Percentiles rank a stretch among this genome's conserved stretches.
These are phyloP conservation scores for Rhinocladiella similis DNA, from an alignment of 2,329 filamentous ascomycete species.

Conservation along the genomic window DNA sequence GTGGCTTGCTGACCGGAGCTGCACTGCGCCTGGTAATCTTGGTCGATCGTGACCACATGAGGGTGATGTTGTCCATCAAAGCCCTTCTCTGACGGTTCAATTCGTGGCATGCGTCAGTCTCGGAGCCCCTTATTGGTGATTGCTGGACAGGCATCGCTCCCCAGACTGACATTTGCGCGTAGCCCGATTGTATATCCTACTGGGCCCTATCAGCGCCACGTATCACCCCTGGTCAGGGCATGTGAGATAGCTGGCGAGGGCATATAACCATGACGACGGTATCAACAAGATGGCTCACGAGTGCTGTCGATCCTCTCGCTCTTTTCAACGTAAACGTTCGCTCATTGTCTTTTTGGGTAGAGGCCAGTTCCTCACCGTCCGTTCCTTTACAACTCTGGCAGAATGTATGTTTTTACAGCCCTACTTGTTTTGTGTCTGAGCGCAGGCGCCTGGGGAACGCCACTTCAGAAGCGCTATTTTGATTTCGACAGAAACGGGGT, in stretches of 20 bases:
- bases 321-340: neutral
- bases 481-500: constrained; percentile 4
- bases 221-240: neutral
- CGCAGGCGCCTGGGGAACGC: neutral
- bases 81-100: no score
- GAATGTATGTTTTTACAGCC: neutral
- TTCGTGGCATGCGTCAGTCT: constrained; percentile 1
- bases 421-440: neutral
- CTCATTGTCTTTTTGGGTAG: neutral
- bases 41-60: no score
- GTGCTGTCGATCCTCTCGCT: no score
- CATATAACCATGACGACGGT: neutral
- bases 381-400: neutral
- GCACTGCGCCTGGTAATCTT: no score
- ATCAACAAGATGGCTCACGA: neutral
- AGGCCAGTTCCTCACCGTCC: neutral
- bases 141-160: neutral
- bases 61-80: no score
- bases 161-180: neutral
- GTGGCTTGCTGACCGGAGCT: no score
- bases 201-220: neutral
- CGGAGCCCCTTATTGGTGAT: neutral
- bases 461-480: neutral
- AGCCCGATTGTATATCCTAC: neutral
- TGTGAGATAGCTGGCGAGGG: no score